These are phyloP conservation scores for Aureobasidium sp. DNA, from an alignment of 2,329 filamentous ascomycete species.

Conservation along the genomic window DNA sequence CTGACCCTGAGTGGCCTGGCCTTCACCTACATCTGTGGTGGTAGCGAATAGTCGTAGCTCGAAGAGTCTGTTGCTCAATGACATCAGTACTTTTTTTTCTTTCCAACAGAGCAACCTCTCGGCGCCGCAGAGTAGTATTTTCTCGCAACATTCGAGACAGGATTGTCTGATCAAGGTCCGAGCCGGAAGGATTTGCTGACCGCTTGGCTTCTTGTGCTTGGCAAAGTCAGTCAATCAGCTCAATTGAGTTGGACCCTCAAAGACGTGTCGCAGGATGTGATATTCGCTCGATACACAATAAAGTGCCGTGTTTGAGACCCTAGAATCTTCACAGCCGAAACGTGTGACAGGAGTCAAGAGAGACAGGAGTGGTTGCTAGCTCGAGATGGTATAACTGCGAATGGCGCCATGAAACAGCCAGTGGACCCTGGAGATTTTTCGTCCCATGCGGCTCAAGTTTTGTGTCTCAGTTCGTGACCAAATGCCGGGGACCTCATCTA, in stretches of 20 bases:
- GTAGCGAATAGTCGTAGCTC: neutral
- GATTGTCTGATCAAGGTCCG: neutral
- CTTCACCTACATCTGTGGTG: neutral
- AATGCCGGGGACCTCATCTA: neutral
- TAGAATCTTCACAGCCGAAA: neutral
- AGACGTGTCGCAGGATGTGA: neutral
- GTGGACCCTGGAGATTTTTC: neutral
- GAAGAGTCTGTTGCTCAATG: neutral
- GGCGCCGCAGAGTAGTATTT: neutral
- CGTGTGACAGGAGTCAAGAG: slow-evolving; percentile 4
- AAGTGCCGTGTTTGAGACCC: neutral
- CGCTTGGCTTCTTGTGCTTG: neutral
- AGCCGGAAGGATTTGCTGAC: neutral
- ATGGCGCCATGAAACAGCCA: neutral
- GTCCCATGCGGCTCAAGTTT: neutral
- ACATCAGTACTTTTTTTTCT: neutral
- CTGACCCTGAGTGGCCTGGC: neutral
- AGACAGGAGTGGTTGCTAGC: neutral
- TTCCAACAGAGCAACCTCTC: neutral
- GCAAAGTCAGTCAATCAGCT: neutral
- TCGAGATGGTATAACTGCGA: neutral
- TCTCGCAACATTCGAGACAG: neutral
- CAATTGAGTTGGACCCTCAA: neutral
- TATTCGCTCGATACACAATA: neutral
- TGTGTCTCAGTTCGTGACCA: neutral